These are phyloP conservation scores for Prunus campanulata DNA, from an alignment of 306 rosid genomes.

Conservation along the genomic window DNA sequence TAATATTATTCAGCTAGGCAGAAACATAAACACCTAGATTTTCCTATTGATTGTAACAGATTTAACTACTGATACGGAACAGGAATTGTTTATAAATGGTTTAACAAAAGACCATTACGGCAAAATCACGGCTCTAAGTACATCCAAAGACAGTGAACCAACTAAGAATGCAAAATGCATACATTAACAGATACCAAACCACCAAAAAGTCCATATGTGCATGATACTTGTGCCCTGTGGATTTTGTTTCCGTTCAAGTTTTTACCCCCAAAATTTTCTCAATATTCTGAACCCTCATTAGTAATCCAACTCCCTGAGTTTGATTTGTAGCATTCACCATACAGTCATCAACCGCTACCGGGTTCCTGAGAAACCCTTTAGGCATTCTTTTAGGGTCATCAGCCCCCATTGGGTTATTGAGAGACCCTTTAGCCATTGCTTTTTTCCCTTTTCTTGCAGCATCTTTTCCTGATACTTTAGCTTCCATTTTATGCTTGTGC, in stretches of 20 bases:
- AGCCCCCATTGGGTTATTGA: constrained; percentile 13
- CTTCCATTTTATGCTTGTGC: neutral
- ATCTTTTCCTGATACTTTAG: neutral
- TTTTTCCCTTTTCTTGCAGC: constrained; percentile 2
- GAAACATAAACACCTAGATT: neutral
- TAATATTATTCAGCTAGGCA: neutral
- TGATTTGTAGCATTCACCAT: neutral
- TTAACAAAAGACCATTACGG: neutral
- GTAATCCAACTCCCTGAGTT: constrained; percentile 1
- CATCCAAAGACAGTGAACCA: neutral
- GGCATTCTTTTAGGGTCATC: neutral
- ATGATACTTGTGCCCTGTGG: neutral
- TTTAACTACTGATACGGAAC: neutral
- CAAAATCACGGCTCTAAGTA: neutral
- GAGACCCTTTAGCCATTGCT: constrained; percentile 5
- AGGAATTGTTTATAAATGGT: neutral
- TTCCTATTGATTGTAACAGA: neutral
- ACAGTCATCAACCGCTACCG: constrained; percentile 6
- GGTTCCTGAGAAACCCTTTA: constrained; percentile 5
- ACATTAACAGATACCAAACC: neutral
- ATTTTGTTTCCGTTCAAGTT: neutral
- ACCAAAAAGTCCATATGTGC: neutral
- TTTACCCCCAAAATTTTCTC: neutral
- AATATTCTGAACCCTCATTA: constrained; percentile 1
- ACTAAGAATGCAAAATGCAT: neutral